A percentile compares a stretch with the other conserved stretches of the same genome.
These are phyloP conservation scores for Paramecium octaurelia DNA, from an alignment of 73 alveolate genomes.

Conservation along the genomic window DNA sequence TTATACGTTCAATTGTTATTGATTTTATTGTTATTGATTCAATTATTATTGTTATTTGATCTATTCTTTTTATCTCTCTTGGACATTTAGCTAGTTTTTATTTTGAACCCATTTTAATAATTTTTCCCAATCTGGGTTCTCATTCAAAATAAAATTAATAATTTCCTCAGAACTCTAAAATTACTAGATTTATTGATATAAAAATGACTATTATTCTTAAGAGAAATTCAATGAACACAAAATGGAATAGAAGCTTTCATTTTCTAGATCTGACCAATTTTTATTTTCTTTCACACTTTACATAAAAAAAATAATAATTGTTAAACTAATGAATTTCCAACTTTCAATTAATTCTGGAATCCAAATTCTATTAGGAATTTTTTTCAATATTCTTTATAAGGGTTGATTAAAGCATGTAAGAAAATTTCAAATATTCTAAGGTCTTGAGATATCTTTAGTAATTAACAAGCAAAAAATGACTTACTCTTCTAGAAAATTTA, in stretches of 20 bases:
- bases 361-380: background rate
- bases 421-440: too few species aligned
- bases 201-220: background rate
- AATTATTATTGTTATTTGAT: too few species aligned
- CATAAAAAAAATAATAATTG: background rate
- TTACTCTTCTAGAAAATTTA: too few species aligned
- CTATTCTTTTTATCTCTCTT: background rate
- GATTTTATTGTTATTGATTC: background rate
- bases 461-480: background rate
- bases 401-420: too few species aligned
- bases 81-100: background rate
- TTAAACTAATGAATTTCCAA: background rate
- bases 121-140: background rate
- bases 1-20: too few species aligned
- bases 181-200: too few species aligned
- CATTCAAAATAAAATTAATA: background rate
- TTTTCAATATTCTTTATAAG: too few species aligned
- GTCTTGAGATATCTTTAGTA: too few species aligned
- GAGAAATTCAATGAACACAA: background rate
- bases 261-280: background rate
- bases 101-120: background rate
- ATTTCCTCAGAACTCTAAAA: background rate
- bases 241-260: background rate
- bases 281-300: background rate
- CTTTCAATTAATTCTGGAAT: background rate